Evolutionary conservation across 1,284 basidiomycete genomes (phyloP).

Genomic region (Malassezia sympodialis): DNA sequence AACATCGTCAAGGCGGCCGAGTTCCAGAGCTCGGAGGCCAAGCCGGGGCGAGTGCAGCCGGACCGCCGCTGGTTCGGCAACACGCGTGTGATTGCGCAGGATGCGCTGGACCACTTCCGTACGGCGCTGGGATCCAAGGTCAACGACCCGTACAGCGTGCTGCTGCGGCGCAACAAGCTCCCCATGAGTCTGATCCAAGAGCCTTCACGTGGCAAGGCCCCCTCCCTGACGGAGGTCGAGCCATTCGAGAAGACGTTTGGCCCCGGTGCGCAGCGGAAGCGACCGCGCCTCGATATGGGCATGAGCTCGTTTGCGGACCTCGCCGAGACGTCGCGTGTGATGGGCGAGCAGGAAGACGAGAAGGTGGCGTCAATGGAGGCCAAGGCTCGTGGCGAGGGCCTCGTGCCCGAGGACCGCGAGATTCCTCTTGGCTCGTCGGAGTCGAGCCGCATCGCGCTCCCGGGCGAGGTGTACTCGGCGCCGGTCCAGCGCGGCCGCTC

Average conservation of each 20-base stretch:
- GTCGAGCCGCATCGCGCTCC: constrained; percentile 27
- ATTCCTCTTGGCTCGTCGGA: constrained; percentile 28
- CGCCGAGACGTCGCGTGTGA: constrained; percentile 29
- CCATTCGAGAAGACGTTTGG: constrained; percentile 44
- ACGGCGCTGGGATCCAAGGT: constrained; percentile 39
- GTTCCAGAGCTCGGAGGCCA: constrained; percentile 45
- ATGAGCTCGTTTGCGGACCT: constrained; percentile 42
- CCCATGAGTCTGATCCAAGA: constrained; percentile 47
- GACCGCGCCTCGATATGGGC: constrained; percentile 40
- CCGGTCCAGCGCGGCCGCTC: constrained; percentile 44
- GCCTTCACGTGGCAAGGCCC: constrained; percentile 33
- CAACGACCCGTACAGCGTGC: constrained; percentile 43
- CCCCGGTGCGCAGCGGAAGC: constrained; percentile 43
- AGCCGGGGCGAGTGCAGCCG: constrained; percentile 45
- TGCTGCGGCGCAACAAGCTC: constrained; percentile 44
- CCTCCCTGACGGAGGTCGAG: constrained; percentile 39
- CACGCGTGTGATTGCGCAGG: constrained; percentile 71
- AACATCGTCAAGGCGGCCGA: constrained; percentile 42
- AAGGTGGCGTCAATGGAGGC: constrained; percentile 29
- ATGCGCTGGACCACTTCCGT: constrained; percentile 53
- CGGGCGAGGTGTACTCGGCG: constrained; percentile 38
- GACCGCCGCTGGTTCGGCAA: constrained; percentile 56
- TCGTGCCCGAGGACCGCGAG: constrained; percentile 43
- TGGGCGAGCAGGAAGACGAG: constrained; percentile 29
- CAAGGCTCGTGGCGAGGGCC: constrained; percentile 33